Evolutionary conservation across 495 filamentous ascomycete species (phyloP).

Genomic region (Penicillium cosmopolitanum): DNA sequence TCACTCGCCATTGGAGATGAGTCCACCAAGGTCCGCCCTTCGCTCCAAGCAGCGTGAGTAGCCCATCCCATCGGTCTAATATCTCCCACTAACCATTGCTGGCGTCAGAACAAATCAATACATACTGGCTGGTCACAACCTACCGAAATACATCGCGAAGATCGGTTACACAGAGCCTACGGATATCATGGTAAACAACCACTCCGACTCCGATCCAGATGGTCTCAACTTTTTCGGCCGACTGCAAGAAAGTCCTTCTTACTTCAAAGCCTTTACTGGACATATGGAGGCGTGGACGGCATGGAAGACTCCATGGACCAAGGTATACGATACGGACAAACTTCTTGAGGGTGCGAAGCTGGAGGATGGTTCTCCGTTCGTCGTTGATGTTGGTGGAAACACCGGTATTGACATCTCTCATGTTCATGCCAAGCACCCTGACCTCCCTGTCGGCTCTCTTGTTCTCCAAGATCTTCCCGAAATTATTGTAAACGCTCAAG

Average conservation of each 20-base stretch:
- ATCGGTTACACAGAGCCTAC: slow-evolving; percentile 41
- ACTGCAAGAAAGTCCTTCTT: slow-evolving; percentile 32
- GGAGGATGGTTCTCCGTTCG: slow-evolving; percentile 28
- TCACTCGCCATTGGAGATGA: slow-evolving; percentile 41
- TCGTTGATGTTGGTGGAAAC: slow-evolving; percentile 56
- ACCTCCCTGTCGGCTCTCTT: slow-evolving; percentile 38
- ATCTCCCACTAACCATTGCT: neutral
- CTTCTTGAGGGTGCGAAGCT: slow-evolving; percentile 26
- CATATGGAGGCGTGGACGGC: slow-evolving; percentile 44
- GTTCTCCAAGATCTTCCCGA: slow-evolving; percentile 56
- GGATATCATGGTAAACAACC: slow-evolving; percentile 34
- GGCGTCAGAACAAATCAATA: slow-evolving; percentile 31
- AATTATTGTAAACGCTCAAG: slow-evolving; percentile 39
- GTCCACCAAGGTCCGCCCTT: slow-evolving; percentile 37
- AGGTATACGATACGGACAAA: slow-evolving; percentile 33
- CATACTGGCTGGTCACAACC: slow-evolving; percentile 24
- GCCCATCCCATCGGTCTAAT: neutral
- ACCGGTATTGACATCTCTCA: slow-evolving; percentile 51
- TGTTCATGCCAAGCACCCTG: slow-evolving; percentile 43
- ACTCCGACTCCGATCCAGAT: slow-evolving; percentile 36
- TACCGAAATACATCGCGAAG: slow-evolving; percentile 41
- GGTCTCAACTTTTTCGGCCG: slow-evolving; percentile 40
- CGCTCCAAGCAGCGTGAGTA: slow-evolving; percentile 41
- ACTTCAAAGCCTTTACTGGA: slow-evolving; percentile 39
- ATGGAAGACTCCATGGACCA: slow-evolving; percentile 39